Evolutionary conservation across 169 alveolate genomes (phyloP), one percentile per base, ranked within the genome.

Genomic region (Eimeria necatrix): DNA sequence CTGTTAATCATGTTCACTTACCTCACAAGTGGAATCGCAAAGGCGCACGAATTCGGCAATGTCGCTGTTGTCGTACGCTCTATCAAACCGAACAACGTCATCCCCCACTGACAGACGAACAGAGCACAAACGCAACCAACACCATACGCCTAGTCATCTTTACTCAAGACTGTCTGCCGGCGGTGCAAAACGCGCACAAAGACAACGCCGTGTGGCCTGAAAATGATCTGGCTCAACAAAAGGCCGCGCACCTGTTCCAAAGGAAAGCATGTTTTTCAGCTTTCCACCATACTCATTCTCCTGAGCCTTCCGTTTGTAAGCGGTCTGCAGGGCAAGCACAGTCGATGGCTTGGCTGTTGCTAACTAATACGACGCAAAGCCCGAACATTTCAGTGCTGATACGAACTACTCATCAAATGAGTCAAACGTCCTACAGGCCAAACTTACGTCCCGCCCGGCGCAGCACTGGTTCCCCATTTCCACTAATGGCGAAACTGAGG

Each of bases 21-120:
- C 97, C 96, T 96, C 96, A 89, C 97, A 97, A 5, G 97, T 95
- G 26, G 98, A 97, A 22, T 96, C 83, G 90, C 97, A 97, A 32
- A 97, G 96, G 61, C 96, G 95, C 76, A 97, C 97, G 86, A 97
- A 97, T 56, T 96, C 98, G 26, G 96, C 96, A 18, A 97, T 95
- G 86, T 97, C 98, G 93, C 97, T 96, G 90, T 97, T 97, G 94
- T 97, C 98, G 80, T 96, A 97, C 48, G 98, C 98, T 87, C 96
- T 89, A 94, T 97, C 98, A 61, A 97, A 97, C 56, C 98, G 96
- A 46, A 96, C 97, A 56, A 97, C 96, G 71, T 97, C 98, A 94
- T 97, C 98, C 53, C 97, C 98, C 68, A 90, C 89, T 92, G 61
- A 41, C 32, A 74, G 22, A 41, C 86, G 68, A 0, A 12, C 20